These are phyloP conservation scores for Dovyalis caffra DNA, from an alignment of 345 rosid species.

Conservation along the genomic window DNA sequence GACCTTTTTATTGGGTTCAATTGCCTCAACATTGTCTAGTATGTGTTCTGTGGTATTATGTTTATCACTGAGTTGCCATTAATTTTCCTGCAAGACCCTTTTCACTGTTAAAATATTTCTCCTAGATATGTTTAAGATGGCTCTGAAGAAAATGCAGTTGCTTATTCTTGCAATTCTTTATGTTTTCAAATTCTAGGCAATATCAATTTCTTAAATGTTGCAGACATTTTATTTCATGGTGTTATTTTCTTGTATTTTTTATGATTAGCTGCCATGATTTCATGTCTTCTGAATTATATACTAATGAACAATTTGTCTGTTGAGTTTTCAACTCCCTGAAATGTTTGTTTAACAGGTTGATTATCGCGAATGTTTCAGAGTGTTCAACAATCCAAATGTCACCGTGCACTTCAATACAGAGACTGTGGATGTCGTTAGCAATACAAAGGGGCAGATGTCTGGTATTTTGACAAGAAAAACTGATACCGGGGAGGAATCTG, in stretches of 20 bases:
- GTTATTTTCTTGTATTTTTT: conserved; percentile 2
- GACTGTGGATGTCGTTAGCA: conserved; percentile 77
- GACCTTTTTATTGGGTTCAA: background rate
- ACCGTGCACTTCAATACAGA: conserved; percentile 92
- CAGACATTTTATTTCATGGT: conserved; percentile 6
- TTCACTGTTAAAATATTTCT: background rate
- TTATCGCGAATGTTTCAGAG: conserved; percentile 99
- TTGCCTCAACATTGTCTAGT: background rate
- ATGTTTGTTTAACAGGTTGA: conserved; percentile 99
- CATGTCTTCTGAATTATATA: conserved; percentile 34
- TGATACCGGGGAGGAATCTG: conserved; percentile 78
- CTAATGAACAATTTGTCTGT: conserved; percentile 68
- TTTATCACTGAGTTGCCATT: background rate
- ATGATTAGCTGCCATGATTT: conserved; percentile 24
- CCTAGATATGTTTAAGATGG: background rate
- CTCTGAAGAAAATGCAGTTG: background rate
- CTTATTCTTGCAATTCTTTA: conserved; percentile 1
- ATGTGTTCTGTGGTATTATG: background rate
- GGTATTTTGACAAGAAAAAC: conserved; percentile 68
- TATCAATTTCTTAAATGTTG: background rate
- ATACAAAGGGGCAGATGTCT: conserved; percentile 91
- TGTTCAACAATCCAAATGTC: conserved; percentile 91
- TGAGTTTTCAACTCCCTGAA: conserved; percentile 99
- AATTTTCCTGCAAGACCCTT: background rate
- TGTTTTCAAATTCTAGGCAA: background rate